These are phyloP conservation scores for Trichosporon inkin DNA, from an alignment of 1,284 basidiomycete species.

Conservation along the genomic window DNA sequence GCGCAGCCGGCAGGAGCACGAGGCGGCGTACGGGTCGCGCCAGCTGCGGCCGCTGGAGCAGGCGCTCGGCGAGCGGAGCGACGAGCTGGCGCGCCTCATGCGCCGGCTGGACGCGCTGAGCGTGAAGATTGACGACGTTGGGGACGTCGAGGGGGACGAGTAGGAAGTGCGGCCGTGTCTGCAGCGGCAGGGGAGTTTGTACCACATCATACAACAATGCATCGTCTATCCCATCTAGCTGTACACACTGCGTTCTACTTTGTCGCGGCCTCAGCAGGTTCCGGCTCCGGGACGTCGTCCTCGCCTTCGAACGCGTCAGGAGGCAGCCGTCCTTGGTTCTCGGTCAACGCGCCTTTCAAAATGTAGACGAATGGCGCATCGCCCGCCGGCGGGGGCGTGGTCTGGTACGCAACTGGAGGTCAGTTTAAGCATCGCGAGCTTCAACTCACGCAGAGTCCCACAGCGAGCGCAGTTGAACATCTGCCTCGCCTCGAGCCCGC, in stretches of 20 bases:
- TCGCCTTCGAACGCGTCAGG: slow-evolving; percentile 51
- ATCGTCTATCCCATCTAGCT: slow-evolving; percentile 1
- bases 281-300: slow-evolving; percentile 22
- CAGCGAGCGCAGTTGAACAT: slow-evolving; percentile 22
- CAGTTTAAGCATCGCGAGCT: background rate
- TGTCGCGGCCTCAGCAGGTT: background rate
- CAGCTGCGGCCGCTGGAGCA: slow-evolving; percentile 37
- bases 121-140: slow-evolving; percentile 28
- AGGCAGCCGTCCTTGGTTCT: slow-evolving; percentile 49
- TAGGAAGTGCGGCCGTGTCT: background rate
- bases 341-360: slow-evolving; percentile 47
- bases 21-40: slow-evolving; percentile 5
- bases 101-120: slow-evolving; percentile 37
- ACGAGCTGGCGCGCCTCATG: slow-evolving; percentile 39
- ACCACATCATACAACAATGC: slow-evolving; percentile 15
- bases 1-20: slow-evolving; percentile 10
- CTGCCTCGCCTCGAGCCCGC: slow-evolving; percentile 42
- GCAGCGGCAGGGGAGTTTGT: background rate
- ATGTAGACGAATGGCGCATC: slow-evolving; percentile 46
- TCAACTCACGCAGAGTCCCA: background rate
- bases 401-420: slow-evolving; percentile 47
- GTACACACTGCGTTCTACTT: background rate
- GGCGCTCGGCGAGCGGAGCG: slow-evolving; percentile 23
- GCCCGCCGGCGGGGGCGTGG: slow-evolving; percentile 41
- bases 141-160: slow-evolving; percentile 10